These are phyloP conservation scores for Sclerotinia borealis DNA, from an alignment of 2,329 filamentous ascomycete genomes.

Conservation along the genomic window DNA sequence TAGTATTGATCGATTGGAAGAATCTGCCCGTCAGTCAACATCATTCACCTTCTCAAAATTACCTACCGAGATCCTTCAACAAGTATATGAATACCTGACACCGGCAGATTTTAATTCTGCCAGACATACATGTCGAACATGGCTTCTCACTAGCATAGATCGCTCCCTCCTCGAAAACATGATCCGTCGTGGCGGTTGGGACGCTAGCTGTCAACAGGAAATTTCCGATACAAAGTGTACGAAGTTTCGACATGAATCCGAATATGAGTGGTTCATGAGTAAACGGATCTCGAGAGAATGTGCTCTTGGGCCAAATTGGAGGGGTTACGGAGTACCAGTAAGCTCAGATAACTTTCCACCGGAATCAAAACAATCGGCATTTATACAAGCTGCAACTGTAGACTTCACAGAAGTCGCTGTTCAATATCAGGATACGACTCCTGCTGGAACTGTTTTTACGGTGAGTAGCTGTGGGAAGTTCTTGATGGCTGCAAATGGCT, in stretches of 20 bases:
- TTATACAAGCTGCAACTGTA: conserved; percentile 33
- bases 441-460: conserved; percentile 28
- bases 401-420: conserved; percentile 35
- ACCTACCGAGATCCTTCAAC: conserved; percentile 35
- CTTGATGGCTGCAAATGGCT: conserved; percentile 48
- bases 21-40: conserved; percentile 16
- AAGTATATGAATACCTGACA: conserved; percentile 33
- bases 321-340: conserved; percentile 24
- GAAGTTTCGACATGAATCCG: conserved; percentile 12
- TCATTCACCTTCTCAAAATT: conserved; percentile 15
- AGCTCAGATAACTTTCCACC: neutral
- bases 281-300: conserved; percentile 40
- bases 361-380: conserved; percentile 22
- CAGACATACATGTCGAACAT: conserved; percentile 51
- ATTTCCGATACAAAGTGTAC: conserved; percentile 1
- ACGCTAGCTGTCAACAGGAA: conserved; percentile 34
- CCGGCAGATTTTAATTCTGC: conserved; percentile 51
- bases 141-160: conserved; percentile 54
- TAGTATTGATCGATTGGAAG: conserved; percentile 14
- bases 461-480: conserved; percentile 54
- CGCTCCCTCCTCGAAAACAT: conserved; percentile 44
- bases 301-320: conserved; percentile 31
- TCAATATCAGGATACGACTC: conserved; percentile 21
- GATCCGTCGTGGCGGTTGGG: conserved; percentile 52
- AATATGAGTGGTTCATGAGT: conserved; percentile 35